These are phyloP conservation scores for Inga oerstediana DNA, from an alignment of 306 rosid genomes.

Conservation along the genomic window DNA sequence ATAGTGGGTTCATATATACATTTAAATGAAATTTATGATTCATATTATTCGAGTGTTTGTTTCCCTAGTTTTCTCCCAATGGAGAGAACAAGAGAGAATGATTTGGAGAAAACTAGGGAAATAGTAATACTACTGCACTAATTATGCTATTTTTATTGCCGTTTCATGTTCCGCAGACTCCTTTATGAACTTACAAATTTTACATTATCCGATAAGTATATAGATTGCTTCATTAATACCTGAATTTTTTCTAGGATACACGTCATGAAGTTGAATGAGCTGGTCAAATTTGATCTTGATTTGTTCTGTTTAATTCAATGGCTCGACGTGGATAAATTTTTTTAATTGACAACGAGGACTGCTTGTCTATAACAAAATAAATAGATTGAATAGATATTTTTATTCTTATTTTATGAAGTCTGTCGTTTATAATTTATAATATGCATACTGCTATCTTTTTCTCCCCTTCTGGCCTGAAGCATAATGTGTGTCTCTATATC, in stretches of 20 bases:
- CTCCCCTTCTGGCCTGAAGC: background rate
- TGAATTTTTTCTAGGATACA: background rate
- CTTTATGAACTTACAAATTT: background rate
- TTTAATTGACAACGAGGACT: background rate
- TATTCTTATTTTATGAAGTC: background rate
- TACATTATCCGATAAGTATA: background rate
- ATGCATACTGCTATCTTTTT: background rate
- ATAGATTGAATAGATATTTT: background rate
- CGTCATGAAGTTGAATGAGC: background rate
- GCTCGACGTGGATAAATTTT: background rate
- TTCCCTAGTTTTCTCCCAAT: background rate
- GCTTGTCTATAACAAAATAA: background rate
- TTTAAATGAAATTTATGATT: background rate
- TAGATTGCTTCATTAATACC: background rate
- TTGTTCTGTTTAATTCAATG: background rate
- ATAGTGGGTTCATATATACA: background rate
- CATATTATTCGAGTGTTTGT: background rate
- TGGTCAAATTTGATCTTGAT: background rate
- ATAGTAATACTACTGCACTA: background rate
- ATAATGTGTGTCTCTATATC: background rate
- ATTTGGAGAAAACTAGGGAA: background rate
- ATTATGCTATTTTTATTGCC: background rate
- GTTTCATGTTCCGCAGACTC: background rate
- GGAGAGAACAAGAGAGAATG: background rate
- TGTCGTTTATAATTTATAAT: background rate